A percentile compares a stretch with the other conserved stretches of the same genome.
Evolutionary conservation across 768 basidiomycete genomes (phyloP).

Genomic region (Termitomyces sp.): DNA sequence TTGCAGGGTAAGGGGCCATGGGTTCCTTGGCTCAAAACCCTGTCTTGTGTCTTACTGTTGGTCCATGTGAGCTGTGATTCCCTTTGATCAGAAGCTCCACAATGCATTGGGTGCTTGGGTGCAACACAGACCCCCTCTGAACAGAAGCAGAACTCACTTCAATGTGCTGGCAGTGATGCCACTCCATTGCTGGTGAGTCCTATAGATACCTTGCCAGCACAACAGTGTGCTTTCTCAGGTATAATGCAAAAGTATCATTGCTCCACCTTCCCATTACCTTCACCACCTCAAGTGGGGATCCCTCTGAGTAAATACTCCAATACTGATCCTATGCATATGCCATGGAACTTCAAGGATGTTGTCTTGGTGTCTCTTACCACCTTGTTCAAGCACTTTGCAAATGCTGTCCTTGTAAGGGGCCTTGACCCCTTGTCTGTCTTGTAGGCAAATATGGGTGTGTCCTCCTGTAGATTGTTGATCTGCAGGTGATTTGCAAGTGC

Average conservation of each 20-base stretch:
- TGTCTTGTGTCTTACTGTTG: too few species aligned
- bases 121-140: too few species aligned
- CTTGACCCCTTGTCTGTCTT: not conserved
- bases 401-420: slow-evolving; percentile 21
- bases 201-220: slow-evolving; percentile 3
- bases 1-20: too few species aligned
- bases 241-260: slow-evolving; percentile 1
- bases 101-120: too few species aligned
- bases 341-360: slow-evolving; percentile 20
- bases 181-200: not conserved
- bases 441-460: slow-evolving; percentile 13
- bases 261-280: slow-evolving; percentile 5
- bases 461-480: slow-evolving; percentile 8
- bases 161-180: not conserved
- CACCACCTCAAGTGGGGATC: not conserved
- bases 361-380: not conserved
- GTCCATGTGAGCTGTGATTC: too few species aligned
- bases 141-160: not conserved
- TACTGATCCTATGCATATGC: slow-evolving; percentile 23
- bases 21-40: too few species aligned
- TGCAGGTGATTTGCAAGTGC: slow-evolving; percentile 13
- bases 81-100: too few species aligned
- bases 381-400: slow-evolving; percentile 13
- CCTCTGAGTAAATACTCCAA: slow-evolving; percentile 23
- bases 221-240: not conserved